Percentiles rank a stretch among this genome's conserved stretches.
Conservation (phyloP, 768 basidiomycete genomes). For the Serendipita sp. region DNA sequence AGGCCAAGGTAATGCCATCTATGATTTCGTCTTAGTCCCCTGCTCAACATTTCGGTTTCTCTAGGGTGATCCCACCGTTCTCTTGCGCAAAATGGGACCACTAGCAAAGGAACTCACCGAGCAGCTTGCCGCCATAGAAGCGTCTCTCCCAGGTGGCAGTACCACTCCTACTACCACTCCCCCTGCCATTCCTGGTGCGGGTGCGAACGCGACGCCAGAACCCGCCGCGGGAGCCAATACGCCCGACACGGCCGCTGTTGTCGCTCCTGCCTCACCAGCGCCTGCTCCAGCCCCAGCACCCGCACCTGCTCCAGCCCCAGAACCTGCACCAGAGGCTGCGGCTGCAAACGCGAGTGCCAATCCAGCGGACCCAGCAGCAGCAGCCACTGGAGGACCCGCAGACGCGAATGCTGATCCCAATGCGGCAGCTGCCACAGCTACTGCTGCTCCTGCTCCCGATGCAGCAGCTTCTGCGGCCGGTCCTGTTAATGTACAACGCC, state of each 20-base stretch:
- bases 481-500: background rate
- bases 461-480: background rate
- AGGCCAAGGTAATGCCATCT: background rate
- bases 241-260: too few relatives aligned
- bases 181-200: background rate
- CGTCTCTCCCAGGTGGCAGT: background rate
- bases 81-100: background rate
- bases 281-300: background rate
- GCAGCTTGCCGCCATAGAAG: background rate
- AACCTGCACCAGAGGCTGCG: background rate
- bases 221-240: too few relatives aligned
- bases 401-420: background rate
- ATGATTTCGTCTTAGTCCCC: background rate
- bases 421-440: background rate
- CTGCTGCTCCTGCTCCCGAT: background rate
- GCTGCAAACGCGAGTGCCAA: background rate
- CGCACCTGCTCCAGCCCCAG: background rate
- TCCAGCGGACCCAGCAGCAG: background rate
- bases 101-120: background rate
- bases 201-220: too few relatives aligned
- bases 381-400: background rate
- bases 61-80: background rate
- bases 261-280: background rate
- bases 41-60: background rate
- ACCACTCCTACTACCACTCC: background rate